These are phyloP conservation scores for Volutella citrinella DNA, from an alignment of 2,329 filamentous ascomycete genomes.

Conservation along the genomic window DNA sequence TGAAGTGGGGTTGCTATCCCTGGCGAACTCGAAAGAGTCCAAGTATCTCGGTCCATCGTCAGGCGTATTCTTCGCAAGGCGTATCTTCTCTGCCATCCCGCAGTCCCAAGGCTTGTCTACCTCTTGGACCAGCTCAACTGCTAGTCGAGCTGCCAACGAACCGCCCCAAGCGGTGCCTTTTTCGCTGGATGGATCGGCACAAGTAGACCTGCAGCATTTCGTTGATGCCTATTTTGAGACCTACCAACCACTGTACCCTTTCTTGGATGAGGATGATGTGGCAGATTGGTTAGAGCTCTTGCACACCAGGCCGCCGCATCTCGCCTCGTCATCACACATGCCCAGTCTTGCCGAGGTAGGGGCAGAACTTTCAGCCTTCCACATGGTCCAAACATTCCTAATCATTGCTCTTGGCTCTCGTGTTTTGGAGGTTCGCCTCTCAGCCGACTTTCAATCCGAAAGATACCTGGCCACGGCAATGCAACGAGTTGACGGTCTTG, in stretches of 20 bases:
- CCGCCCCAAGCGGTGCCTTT: conserved; percentile 6
- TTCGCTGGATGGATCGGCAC: conserved; percentile 9
- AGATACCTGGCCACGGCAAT: conserved; percentile 12
- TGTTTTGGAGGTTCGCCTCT: conserved; percentile 6
- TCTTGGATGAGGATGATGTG: conserved; percentile 11
- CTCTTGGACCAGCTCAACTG: conserved; percentile 6
- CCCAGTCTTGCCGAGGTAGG: conserved; percentile 8
- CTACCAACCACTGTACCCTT: conserved; percentile 13
- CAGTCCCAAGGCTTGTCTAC: conserved; percentile 13
- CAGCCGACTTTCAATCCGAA: conserved; percentile 4
- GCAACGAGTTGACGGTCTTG: conserved; percentile 8
- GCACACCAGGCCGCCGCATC: conserved; percentile 4
- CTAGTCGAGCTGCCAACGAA: not conserved
- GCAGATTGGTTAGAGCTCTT: conserved; percentile 6
- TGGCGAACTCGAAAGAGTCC: conserved; percentile 13
- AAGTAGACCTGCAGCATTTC: conserved; percentile 14
- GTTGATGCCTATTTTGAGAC: conserved; percentile 15
- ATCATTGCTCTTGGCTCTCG: conserved; percentile 12
- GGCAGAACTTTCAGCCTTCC: conserved; percentile 4
- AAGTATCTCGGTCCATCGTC: conserved; percentile 16
- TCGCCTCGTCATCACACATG: conserved; percentile 4
- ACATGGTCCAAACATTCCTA: conserved; percentile 11
- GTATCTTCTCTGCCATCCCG: conserved; percentile 14
- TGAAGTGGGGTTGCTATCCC: conserved; percentile 13
- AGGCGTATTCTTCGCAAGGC: conserved; percentile 10